Base-by-base conservation (phyloP, 768 basidiomycete genomes). In the Macrocybe gigantea region DNA sequence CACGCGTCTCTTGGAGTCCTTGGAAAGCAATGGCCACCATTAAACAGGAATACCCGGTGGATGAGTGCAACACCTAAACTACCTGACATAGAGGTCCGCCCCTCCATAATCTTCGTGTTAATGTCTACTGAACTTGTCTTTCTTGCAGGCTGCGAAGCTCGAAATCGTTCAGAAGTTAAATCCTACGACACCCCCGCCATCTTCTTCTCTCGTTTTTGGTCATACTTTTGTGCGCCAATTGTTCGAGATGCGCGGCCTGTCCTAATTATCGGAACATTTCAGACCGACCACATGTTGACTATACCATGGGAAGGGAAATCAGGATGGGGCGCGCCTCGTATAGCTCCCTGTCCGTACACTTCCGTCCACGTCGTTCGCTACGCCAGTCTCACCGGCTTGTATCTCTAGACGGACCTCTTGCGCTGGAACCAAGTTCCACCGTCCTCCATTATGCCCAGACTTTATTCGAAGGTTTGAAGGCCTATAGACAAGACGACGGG, bases 371-470 rank as follows among this genome's bases (percentile, higher is more conserved):
- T n/a, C 40, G 52, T 57, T 46, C 22, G 6, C 30, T 14, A 39
- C 37, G 15, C 30, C 45, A 15, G 22, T 48, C 22, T 47, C 50
- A 31, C 39, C 33, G 38, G 38, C 44, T 29, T 45, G 46, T 33
- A 22, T 22, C 22, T 49, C 8, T 54, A 86, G 86, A 93, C 62
- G 85, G 80, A 2, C 85, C 87, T 5, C 69, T 93, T 35, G 58
- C 68, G 12, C 69, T 93, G 13, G 85, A 91, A 52, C 92, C 91
- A 5, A 88, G 86, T 52, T 57, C 77, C 71, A 62, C 88, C 50
- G 93, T 93, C 13, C 72, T 98, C 49, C 94, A 98, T 64, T 97
- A 98, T 68, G 93, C 93, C 0, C 91, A 93, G 56, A 79, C 85
- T 40, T 73, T 85, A 40, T 95, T 98, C 60, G 94, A 98, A 64